Conservation (phyloP, 2,329 filamentous ascomycete species). For the Pseudogymnoascus sp. region DNA sequence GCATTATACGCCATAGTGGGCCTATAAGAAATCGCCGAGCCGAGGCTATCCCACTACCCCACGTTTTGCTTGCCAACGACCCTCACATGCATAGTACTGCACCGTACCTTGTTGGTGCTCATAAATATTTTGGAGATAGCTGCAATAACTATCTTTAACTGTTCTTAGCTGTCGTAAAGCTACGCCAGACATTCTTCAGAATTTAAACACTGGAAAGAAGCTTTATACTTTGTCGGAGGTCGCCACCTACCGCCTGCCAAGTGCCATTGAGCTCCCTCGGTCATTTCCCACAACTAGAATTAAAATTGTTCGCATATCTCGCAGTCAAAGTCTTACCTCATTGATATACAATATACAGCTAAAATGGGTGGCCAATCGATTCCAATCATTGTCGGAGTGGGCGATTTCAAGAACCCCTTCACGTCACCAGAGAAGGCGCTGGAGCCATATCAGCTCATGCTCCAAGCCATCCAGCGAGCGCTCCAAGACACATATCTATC, state of each 20-base stretch:
- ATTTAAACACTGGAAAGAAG: background rate
- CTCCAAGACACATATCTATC: constrained; percentile 41
- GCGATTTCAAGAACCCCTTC: constrained; percentile 53
- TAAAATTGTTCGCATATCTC: background rate
- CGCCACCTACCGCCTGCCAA: background rate
- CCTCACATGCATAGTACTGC: background rate
- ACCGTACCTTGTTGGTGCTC: background rate
- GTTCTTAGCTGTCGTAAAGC: background rate
- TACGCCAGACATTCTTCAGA: background rate
- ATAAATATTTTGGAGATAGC: background rate
- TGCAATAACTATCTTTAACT: background rate
- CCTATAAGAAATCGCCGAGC: constrained; percentile 8
- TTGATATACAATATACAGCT: background rate
- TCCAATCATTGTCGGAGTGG: constrained; percentile 56
- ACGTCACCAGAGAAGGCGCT: constrained; percentile 42
- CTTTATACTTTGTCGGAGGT: background rate
- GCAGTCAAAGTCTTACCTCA: background rate
- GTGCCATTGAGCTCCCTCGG: constrained; percentile 1
- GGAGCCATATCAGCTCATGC: constrained; percentile 53
- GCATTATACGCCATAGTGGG: background rate
- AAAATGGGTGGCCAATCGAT: background rate
- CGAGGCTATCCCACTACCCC: constrained; percentile 1
- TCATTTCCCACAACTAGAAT: background rate
- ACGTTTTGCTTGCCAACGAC: background rate
- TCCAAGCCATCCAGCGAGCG: constrained; percentile 45